Evolutionary conservation across 1,284 basidiomycete species (phyloP), one percentile per base, ranked within the genome.

Genomic region (Omphalotus olearius): DNA sequence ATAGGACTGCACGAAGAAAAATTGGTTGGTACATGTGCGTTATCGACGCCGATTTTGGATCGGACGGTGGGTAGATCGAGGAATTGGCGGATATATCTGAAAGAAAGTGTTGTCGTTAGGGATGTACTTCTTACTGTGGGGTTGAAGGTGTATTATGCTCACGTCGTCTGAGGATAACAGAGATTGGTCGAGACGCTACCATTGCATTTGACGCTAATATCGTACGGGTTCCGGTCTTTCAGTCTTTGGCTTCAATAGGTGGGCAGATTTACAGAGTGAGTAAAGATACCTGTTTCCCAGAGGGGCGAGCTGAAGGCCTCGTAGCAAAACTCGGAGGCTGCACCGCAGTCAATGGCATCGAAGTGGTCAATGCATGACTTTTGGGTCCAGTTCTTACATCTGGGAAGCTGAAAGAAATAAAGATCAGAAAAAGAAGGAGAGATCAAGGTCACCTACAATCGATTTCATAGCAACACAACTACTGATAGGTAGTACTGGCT

Each of bases 131-230:
- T 2, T 33, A 13, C 2, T 10, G 13, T 13, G 30, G 30, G 7
- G 13, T 13, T 35, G 39, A 26, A 6, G 43, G 16, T 4, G 23
- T 7, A 20, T 4, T 4, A 9, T 44, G 14, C 67, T 25, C 56
- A 80, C 80, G 64, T 68, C 1, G 65, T 75, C 2, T 74, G 62
- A 0, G 76, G 72, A 62, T 82, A 83, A 56, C 80, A 83, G 1
- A 73, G 59, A 3, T 65, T 69, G 1, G 67, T 67, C 4, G 30
- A 55, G 7, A 66, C 46, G 33, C 64, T 55, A 2, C 72, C 77
- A 18, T 80, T 76, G 56, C 86, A 88, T 42, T 68, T 62, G 61
- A 75, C 75, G 57, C 78, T 80, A 43, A 88, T 74, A 61, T 89
- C 85, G 62, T 87, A 87, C 23, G 72, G 72, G 55, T 82, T 83